Percentiles rank a stretch among this genome's conserved stretches.
These are phyloP conservation scores for Aspergillus nanangensis DNA, from an alignment of 495 filamentous ascomycete genomes.

Conservation along the genomic window DNA sequence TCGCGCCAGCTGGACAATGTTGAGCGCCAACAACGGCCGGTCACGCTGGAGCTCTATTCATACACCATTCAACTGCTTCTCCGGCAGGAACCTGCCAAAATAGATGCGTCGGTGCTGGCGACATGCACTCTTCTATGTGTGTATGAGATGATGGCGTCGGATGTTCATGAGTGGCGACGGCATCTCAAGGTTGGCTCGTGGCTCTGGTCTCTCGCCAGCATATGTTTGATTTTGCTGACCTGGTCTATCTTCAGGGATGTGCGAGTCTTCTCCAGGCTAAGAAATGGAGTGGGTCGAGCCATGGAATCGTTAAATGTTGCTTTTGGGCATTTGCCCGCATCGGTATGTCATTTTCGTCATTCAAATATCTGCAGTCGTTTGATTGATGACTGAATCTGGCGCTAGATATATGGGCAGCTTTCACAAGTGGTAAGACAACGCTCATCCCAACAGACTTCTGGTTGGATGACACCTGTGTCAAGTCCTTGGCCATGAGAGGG, in stretches of 20 bases:
- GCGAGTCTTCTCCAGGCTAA: constrained; percentile 7
- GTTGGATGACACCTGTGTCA: constrained; percentile 9
- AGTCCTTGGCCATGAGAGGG: constrained; percentile 5
- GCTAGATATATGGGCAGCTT: constrained; percentile 13
- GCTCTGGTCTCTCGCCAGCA: too few relatives aligned
- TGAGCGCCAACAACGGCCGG: constrained; percentile 1
- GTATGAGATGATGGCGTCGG: constrained; percentile 17
- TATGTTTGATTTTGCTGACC: not conserved
- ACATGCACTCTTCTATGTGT: constrained; percentile 13
- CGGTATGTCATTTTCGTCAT: constrained; percentile 1
- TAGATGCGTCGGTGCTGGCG: constrained; percentile 10
- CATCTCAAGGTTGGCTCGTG: constrained; percentile 7
- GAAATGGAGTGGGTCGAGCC: constrained; percentile 12
- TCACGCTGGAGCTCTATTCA: constrained; percentile 14
- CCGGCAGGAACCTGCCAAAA: constrained; percentile 6
- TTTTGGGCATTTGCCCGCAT: constrained; percentile 17
- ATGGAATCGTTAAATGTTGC: constrained; percentile 11
- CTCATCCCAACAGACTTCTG: constrained; percentile 16
- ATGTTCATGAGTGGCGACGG: constrained; percentile 11
- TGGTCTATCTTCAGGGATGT: constrained; percentile 2
- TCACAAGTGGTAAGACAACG: constrained; percentile 12
- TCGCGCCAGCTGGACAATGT: constrained; percentile 10
- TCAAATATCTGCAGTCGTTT: not conserved
- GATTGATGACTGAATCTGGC: not conserved
- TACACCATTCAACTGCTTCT: constrained; percentile 10